Evolutionary conservation across 345 rosid species (phyloP), one percentile per base, ranked within the genome.

Genomic region (Rhizophora mangle): DNA sequence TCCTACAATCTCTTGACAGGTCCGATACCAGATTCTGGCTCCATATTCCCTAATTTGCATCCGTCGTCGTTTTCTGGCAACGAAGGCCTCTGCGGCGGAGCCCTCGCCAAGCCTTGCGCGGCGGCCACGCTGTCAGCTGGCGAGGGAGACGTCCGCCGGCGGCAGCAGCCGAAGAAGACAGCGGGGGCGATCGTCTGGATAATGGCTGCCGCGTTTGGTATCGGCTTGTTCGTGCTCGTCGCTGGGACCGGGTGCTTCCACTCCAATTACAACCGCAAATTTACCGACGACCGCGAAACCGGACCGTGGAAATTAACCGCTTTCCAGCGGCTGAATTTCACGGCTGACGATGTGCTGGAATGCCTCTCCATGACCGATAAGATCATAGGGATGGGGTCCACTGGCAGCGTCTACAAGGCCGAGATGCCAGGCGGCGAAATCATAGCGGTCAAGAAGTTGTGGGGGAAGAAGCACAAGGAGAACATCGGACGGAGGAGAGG

Each of bases 221-320:
- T 87, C 20, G 93, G 93, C 2, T 72, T 96, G 32, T 86, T 96
- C 63, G 85, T 88, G 26, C 83, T 92, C 2, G 88, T 92, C 2
- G 98, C 97, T 0, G 93, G 88, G 5, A 84, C 89, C 6, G 69
- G 94, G 32, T 92, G 96, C 66, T 89, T 88, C 87, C 88, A 82
- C 59, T 85, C 83, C 1, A 87, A 64, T 49, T 84, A 88, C 68
- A 65, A 78, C 72, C 81, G 85, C 31, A 63, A 79, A 39, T 78
- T 81, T 1, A 67, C 36, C 20, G 80, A 74, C 5, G 83, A 82
- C 0, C 81, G 80, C 6, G 97, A 84, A 67, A 73, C 71, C 61
- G 99, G 96, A 19, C 97, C 91, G 68, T 96, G 98, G 98, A 92
- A 89, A 65, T 65, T 96, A 24, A 96, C 97, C 3, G 98, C 99